Conservation (phyloP, 176 grass and related monocot species). For the Areca catechu region DNA sequence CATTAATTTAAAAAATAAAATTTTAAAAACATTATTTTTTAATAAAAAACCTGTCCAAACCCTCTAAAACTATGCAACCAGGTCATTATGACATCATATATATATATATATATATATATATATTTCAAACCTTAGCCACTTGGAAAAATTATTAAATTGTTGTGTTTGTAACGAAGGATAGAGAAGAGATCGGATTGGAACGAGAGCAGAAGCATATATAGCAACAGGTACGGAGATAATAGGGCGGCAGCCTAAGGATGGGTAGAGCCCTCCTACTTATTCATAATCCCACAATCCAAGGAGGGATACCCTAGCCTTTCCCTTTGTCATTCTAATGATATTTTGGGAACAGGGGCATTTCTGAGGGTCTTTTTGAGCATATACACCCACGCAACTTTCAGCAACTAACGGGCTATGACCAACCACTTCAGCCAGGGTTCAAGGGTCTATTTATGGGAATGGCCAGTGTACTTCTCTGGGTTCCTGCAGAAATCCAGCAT, state of each 20-base stretch:
- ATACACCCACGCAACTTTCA: background rate
- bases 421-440: background rate
- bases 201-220: background rate
- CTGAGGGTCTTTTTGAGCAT: background rate
- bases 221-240: background rate
- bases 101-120: too few species aligned
- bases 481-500: background rate
- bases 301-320: background rate
- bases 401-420: background rate
- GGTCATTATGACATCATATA: background rate
- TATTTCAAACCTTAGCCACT: too few species aligned
- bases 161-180: background rate
- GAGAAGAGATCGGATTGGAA: background rate
- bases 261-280: background rate
- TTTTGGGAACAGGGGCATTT: conserved; percentile 7
- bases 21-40: too few species aligned
- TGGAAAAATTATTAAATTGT: background rate
- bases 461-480: background rate
- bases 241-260: background rate
- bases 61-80: background rate
- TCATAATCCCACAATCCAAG: conserved; percentile 2
- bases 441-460: background rate
- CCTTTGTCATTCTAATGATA: conserved; percentile 8
- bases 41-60: background rate
- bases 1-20: too few species aligned